Percentiles rank a stretch among this genome's conserved stretches.
phyloP scores from a whole-genome alignment of 345 rosid genomes.

The Eucalyptus sideroxylon region DNA sequence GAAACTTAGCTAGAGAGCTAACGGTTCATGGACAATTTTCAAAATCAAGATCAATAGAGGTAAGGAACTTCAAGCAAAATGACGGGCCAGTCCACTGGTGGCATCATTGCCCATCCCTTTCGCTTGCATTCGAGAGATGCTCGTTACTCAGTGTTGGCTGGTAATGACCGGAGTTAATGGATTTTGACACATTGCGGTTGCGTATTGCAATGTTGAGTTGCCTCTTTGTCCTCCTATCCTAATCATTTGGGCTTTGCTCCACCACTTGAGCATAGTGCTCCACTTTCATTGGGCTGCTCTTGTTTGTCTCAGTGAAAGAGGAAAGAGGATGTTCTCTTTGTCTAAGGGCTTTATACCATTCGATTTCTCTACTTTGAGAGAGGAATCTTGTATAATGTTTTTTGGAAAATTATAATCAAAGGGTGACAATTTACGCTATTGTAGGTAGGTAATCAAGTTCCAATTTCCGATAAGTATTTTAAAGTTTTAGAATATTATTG shows the following conservation, averaged over 20 bases:
- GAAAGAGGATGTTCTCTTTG: neutral
- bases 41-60: neutral
- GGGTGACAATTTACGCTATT: neutral
- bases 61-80: neutral
- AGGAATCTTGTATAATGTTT: neutral
- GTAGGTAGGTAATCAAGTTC: neutral
- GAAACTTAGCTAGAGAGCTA: neutral
- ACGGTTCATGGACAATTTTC: neutral
- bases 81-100: neutral
- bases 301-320: neutral
- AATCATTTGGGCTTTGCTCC: neutral
- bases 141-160: neutral
- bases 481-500: neutral
- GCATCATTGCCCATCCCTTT: neutral
- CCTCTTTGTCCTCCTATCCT: neutral
- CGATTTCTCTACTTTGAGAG: neutral
- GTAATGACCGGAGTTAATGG: neutral
- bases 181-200: neutral
- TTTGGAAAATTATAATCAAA: neutral
- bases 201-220: neutral
- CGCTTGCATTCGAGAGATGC: neutral
- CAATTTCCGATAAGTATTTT: neutral
- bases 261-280: neutral
- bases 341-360: neutral
- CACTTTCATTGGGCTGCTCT: neutral